Conservation (phyloP, 176 grass and related monocot species). For the Musa troglodytarum region DNA sequence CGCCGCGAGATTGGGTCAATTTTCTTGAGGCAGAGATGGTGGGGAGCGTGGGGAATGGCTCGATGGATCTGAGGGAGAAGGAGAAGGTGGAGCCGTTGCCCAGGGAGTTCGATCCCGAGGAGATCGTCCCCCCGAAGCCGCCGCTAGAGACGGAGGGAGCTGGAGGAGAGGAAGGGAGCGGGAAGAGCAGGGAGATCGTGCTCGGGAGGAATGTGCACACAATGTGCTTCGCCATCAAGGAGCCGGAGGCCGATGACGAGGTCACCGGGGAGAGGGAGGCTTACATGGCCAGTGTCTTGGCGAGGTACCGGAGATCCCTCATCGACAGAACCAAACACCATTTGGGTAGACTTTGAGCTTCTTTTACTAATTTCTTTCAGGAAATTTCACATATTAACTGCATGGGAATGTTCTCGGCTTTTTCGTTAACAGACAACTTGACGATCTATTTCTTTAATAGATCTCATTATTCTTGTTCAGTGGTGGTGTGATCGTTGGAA, state of each 20-base stretch:
- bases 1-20: not conserved
- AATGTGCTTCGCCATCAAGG: conserved; percentile 51
- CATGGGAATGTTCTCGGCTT: not conserved
- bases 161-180: not conserved
- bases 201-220: conserved; percentile 79
- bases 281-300: conserved; percentile 76
- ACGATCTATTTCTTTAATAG: too few species aligned
- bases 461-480: too few species aligned
- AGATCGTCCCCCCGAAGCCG: not conserved
- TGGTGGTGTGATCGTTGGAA: not conserved
- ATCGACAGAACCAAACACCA: conserved; percentile 85
- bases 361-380: not conserved
- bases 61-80: conserved; percentile 30
- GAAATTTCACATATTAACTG: too few species aligned
- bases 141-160: conserved; percentile 1
- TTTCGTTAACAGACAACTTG: too few species aligned
- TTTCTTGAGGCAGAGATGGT: conserved; percentile 37
- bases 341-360: conserved; percentile 37
- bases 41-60: conserved; percentile 51
- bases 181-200: conserved; percentile 51
- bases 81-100: conserved; percentile 26
- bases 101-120: conserved; percentile 17
- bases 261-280: conserved; percentile 72
- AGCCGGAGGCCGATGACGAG: conserved; percentile 86
- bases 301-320: conserved; percentile 56